These are phyloP conservation scores for Jaltomata sinuosa DNA, from an alignment of 257 asterid species.

Conservation along the genomic window DNA sequence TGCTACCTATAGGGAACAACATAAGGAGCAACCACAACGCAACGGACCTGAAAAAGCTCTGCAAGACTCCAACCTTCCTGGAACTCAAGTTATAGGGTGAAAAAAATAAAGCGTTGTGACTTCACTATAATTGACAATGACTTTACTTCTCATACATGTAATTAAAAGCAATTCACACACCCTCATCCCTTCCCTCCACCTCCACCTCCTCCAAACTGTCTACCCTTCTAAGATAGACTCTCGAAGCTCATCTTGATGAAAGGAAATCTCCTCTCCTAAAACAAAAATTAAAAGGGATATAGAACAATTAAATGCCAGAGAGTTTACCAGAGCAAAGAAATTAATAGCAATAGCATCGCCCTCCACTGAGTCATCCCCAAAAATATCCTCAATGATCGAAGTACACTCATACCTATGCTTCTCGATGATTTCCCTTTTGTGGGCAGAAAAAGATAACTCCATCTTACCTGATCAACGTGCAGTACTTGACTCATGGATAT, in stretches of 20 bases:
- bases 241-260: neutral
- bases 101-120: neutral
- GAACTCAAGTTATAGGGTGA: conserved; percentile 1
- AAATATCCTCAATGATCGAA: conserved; percentile 48
- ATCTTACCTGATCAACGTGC: conserved; percentile 29
- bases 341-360: conserved; percentile 72
- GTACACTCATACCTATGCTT: conserved; percentile 70
- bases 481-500: neutral
- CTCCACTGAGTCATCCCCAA: conserved; percentile 51
- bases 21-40: conserved; percentile 92
- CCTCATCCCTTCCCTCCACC: neutral
- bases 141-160: neutral
- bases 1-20: conserved; percentile 88
- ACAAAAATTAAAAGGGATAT: neutral
- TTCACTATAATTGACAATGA: neutral
- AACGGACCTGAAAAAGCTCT: conserved; percentile 67
- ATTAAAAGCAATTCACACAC: neutral
- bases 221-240: neutral
- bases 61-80: conserved; percentile 99
- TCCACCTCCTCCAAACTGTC: neutral
- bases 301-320: neutral
- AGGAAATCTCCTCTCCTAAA: neutral
- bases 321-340: conserved; percentile 84
- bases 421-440: conserved; percentile 59
- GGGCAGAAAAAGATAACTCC: conserved; percentile 33